Conservation (phyloP, 1,139 yeast genomes). For the Waltiozyma sp. region DNA sequence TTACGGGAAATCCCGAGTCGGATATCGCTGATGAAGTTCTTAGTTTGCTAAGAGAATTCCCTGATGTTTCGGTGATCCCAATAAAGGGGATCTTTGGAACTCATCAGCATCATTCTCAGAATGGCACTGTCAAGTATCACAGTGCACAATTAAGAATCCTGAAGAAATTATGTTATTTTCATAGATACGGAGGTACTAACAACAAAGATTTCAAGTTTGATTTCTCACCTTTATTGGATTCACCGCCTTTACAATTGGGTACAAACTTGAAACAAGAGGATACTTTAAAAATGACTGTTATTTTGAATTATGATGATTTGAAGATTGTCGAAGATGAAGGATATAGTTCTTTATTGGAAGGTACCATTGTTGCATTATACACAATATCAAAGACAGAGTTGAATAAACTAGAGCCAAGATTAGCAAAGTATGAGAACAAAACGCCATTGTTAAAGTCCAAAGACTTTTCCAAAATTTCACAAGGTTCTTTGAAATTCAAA, state of each 20-base stretch:
- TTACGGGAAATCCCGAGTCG: not conserved
- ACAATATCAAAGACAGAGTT: conserved; percentile 17
- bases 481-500: conserved; percentile 16
- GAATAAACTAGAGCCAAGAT: conserved; percentile 1
- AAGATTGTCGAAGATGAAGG: conserved; percentile 20
- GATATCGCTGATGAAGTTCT: not conserved
- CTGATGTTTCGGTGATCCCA: conserved; percentile 16
- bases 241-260: conserved; percentile 40
- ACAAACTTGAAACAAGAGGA: conserved; percentile 21
- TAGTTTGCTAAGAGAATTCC: conserved; percentile 7
- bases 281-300: conserved; percentile 19
- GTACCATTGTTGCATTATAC: conserved; percentile 42
- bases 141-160: conserved; percentile 43
- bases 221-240: conserved; percentile 37
- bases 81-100: conserved; percentile 15
- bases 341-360: conserved; percentile 36
- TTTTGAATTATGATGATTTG: conserved; percentile 23
- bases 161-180: conserved; percentile 44
- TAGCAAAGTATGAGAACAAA: conserved; percentile 5
- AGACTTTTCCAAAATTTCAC: conserved; percentile 6
- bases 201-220: conserved; percentile 24
- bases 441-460: conserved; percentile 8
- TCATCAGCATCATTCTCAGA: conserved; percentile 10
- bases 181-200: conserved; percentile 20
- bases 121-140: conserved; percentile 24